These are phyloP conservation scores for Leptosphaerulina australis DNA, from an alignment of 2,329 filamentous ascomycete genomes.

Conservation along the genomic window DNA sequence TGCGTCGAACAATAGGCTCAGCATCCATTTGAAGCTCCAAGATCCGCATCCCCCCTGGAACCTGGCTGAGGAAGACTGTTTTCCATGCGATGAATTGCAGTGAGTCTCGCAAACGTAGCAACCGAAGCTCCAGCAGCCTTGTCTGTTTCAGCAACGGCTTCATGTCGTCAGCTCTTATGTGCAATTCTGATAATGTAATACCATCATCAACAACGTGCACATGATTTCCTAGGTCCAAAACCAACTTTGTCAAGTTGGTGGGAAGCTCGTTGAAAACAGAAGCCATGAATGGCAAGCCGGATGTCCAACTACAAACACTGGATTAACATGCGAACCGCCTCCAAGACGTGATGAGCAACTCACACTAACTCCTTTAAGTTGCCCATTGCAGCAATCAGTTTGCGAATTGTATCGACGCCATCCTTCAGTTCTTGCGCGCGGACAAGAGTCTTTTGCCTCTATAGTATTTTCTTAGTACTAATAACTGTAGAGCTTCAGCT, in stretches of 20 bases:
- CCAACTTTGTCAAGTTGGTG: conserved; percentile 32
- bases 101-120: conserved; percentile 37
- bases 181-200: conserved; percentile 22
- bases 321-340: neutral
- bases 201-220: conserved; percentile 24
- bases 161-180: conserved; percentile 34
- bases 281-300: conserved; percentile 34
- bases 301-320: conserved; percentile 35
- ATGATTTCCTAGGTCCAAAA: conserved; percentile 36
- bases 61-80: conserved; percentile 35
- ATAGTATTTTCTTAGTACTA: neutral
- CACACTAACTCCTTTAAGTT: conserved; percentile 39
- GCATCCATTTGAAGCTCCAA: conserved; percentile 39
- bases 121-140: conserved; percentile 35
- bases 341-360: conserved; percentile 13
- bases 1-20: conserved; percentile 33
- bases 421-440: conserved; percentile 25
- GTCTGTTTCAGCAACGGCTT: conserved; percentile 31
- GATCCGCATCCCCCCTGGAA: conserved; percentile 26
- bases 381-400: conserved; percentile 29
- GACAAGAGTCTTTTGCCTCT: conserved; percentile 4
- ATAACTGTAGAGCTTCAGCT: neutral
- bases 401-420: conserved; percentile 23
- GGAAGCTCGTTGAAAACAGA: conserved; percentile 31
- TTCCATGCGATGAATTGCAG: conserved; percentile 41